A percentile compares a stretch with the other conserved stretches of the same genome.
Conservation (phyloP, 2,329 filamentous ascomycete species). For the Fusarium sp. region DNA sequence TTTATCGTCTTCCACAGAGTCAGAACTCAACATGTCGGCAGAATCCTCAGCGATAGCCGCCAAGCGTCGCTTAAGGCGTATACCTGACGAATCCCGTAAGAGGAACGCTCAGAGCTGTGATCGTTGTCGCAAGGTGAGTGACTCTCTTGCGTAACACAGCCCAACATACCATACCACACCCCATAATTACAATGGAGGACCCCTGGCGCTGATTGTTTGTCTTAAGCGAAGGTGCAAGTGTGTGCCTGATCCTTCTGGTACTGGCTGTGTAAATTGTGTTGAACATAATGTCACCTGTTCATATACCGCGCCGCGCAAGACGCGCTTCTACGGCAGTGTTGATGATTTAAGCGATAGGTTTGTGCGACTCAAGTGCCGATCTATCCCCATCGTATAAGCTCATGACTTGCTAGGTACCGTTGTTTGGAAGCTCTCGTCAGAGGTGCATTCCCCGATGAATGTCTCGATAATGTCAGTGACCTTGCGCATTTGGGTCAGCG, state of each 20-base stretch:
- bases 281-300: constrained; percentile 49
- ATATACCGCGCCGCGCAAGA: constrained; percentile 51
- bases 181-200: neutral
- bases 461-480: constrained; percentile 45
- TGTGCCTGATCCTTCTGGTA: constrained; percentile 45
- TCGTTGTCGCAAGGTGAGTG: constrained; percentile 49
- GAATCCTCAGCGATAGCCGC: constrained; percentile 39
- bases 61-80: constrained; percentile 48
- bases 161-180: neutral
- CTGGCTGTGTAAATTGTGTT: constrained; percentile 49
- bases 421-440: constrained; percentile 53
- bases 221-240: constrained; percentile 51
- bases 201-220: neutral
- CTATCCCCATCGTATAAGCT: neutral
- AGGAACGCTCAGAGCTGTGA: constrained; percentile 52
- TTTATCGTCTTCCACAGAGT: neutral
- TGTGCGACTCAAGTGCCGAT: constrained; percentile 2
- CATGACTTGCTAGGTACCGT: constrained; percentile 42
- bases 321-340: constrained; percentile 52
- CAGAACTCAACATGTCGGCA: constrained; percentile 1
- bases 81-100: constrained; percentile 52
- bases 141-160: neutral
- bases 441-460: constrained; percentile 49
- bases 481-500: constrained; percentile 47
- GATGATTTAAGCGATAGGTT: constrained; percentile 53